Conservation (phyloP, 208 protist species). For the Leishmania martiniquensis region DNA sequence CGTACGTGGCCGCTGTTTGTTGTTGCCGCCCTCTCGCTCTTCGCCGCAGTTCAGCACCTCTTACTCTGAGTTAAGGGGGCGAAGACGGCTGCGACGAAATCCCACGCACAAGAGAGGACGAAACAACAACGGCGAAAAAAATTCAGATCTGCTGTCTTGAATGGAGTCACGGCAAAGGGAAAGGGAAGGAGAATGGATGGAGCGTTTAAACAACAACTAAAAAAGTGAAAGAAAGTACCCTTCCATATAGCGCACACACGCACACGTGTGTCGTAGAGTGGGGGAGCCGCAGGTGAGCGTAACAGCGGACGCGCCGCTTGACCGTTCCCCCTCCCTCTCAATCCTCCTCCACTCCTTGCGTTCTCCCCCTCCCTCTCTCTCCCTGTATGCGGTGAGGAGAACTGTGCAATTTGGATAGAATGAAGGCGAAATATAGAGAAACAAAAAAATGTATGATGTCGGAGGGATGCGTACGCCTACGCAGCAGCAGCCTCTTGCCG, state of each 20-base stretch:
- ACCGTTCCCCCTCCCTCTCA: neutral
- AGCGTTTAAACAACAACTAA: too few relatives aligned
- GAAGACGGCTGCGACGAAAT: neutral
- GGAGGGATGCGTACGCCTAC: neutral
- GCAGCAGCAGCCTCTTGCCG: neutral
- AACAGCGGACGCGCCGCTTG: neutral
- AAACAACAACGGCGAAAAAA: neutral
- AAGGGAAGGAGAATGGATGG: neutral
- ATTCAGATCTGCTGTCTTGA: neutral
- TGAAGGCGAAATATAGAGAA: neutral
- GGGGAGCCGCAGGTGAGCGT: neutral
- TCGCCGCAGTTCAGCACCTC: neutral
- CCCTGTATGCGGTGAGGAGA: neutral
- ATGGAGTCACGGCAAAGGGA: neutral
- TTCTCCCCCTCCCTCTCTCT: neutral
- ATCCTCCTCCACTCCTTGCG: neutral
- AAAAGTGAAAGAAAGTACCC: too few relatives aligned
- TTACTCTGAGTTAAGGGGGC: slow-evolving; percentile 6
- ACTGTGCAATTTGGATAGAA: neutral
- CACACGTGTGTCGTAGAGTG: too few relatives aligned
- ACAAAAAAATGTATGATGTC: neutral
- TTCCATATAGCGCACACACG: neutral
- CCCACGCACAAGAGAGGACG: neutral
- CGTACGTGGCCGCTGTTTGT: neutral
- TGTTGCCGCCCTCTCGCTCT: neutral